Conservation (phyloP, 345 rosid genomes). For the Euphorbia pulcherrima region DNA sequence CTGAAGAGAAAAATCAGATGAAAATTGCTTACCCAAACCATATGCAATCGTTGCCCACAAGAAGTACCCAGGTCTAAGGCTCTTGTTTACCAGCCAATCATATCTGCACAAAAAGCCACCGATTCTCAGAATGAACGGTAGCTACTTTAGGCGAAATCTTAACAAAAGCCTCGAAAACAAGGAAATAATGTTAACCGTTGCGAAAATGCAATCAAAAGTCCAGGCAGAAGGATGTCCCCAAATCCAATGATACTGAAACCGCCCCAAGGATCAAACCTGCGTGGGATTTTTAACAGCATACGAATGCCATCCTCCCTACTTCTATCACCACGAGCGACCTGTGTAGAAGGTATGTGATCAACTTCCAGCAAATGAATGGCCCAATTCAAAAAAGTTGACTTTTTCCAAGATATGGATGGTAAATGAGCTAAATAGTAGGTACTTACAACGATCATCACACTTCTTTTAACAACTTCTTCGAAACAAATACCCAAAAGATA, state of each 20-base stretch:
- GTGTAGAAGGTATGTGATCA: constrained; percentile 16
- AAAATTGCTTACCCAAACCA: constrained; percentile 62
- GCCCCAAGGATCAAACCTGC: constrained; percentile 98
- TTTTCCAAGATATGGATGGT: neutral
- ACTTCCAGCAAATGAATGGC: constrained; percentile 8
- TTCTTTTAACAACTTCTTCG: constrained; percentile 92
- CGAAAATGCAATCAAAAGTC: constrained; percentile 81
- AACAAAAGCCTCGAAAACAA: neutral
- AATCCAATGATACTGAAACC: constrained; percentile 98
- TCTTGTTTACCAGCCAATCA: constrained; percentile 85
- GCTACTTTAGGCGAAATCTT: neutral
- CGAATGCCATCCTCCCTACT: constrained; percentile 98
- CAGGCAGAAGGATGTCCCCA: constrained; percentile 97
- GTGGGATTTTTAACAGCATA: constrained; percentile 92
- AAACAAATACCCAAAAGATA: constrained; percentile 97
- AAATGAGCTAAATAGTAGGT: constrained; percentile 12
- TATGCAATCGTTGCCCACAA: constrained; percentile 92
- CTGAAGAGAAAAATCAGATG: no score
- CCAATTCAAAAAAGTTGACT: neutral
- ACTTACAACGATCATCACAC: constrained; percentile 98
- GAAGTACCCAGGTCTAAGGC: constrained; percentile 84
- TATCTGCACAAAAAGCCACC: constrained; percentile 46
- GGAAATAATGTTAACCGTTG: constrained; percentile 51
- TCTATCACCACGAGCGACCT: constrained; percentile 97
- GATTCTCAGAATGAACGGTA: neutral